Evolutionary conservation across 2,329 filamentous ascomycete genomes (phyloP).

Genomic region (Elsinoe arachidis): DNA sequence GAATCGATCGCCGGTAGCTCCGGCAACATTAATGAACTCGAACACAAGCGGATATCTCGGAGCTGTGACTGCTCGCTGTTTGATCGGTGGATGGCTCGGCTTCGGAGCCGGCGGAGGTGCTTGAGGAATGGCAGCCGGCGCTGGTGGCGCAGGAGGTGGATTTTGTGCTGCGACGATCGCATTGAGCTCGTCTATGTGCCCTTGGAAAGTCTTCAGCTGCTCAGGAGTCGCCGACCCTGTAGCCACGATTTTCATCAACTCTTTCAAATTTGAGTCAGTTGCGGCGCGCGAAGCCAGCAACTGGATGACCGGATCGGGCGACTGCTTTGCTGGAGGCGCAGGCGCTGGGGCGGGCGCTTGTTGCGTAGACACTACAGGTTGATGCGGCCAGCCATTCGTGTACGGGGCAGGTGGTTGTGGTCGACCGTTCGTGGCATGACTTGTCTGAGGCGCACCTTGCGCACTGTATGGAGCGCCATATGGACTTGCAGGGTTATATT

Average conservation of each 20-base stretch:
- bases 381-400: no score
- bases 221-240: conserved; percentile 62
- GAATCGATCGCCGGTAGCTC: conserved; percentile 63
- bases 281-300: conserved; percentile 68
- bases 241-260: conserved; percentile 76
- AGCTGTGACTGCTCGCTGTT: conserved; percentile 43
- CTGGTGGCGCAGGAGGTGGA: conserved; percentile 15
- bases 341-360: conserved; percentile 22
- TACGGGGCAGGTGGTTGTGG: not conserved
- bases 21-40: conserved; percentile 47
- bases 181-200: conserved; percentile 72
- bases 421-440: conserved; percentile 15
- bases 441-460: not conserved
- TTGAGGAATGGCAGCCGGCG: conserved; percentile 14
- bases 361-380: not conserved
- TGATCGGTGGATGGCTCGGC: conserved; percentile 32
- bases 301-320: conserved; percentile 68
- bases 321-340: conserved; percentile 22
- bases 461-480: conserved; percentile 13
- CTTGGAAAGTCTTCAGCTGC: conserved; percentile 68
- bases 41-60: conserved; percentile 59
- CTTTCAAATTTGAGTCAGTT: conserved; percentile 61
- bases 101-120: conserved; percentile 10
- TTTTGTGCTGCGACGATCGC: conserved; percentile 37
- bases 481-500: conserved; percentile 13